These are phyloP conservation scores for Trichoderma harzianum DNA, from an alignment of 2,329 filamentous ascomycete species.

Conservation along the genomic window DNA sequence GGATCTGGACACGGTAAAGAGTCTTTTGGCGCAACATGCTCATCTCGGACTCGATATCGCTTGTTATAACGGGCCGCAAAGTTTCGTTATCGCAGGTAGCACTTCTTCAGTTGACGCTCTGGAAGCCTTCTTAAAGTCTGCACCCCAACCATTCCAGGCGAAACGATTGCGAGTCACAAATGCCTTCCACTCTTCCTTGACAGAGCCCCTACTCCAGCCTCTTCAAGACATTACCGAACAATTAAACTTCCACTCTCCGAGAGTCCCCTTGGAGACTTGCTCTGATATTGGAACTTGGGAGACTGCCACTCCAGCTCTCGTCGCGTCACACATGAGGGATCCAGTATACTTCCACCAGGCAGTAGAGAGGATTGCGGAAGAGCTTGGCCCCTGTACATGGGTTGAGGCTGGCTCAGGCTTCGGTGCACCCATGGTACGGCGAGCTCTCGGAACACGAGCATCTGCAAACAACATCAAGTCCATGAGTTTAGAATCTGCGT, in stretches of 20 bases:
- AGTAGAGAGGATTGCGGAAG: not conserved
- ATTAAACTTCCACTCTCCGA: not conserved
- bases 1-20: not conserved
- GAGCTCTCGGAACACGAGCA: not conserved
- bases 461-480: not conserved
- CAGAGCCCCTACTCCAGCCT: not conserved
- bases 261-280: not conserved
- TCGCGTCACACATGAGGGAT: not conserved
- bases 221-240: not conserved
- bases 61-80: not conserved
- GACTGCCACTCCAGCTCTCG: not conserved
- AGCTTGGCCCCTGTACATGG: not conserved
- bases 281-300: not conserved
- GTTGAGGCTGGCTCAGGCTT: not conserved
- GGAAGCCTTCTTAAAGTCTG: not conserved
- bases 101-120: not conserved
- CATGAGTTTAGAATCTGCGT: not conserved
- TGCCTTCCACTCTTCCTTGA: not conserved
- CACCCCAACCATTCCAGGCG: not conserved
- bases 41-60: not conserved
- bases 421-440: not conserved
- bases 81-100: not conserved
- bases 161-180: not conserved
- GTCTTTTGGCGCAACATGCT: not conserved
- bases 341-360: not conserved